These are phyloP conservation scores for Canavalia ensiformis DNA, from an alignment of 306 rosid species.

Conservation along the genomic window DNA sequence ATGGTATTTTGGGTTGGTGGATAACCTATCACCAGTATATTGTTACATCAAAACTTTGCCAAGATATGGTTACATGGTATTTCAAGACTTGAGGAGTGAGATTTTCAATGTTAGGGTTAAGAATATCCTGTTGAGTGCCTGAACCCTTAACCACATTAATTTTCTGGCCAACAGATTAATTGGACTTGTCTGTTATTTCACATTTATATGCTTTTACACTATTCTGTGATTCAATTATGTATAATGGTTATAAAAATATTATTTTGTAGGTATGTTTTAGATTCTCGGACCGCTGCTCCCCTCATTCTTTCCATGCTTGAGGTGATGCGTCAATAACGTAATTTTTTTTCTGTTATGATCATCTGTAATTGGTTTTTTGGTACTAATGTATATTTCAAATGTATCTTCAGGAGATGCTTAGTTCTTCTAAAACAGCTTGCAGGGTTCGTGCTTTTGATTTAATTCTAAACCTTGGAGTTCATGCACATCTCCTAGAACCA, in stretches of 20 bases:
- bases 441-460: constrained; percentile 97
- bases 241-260: constrained; percentile 42
- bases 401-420: constrained; percentile 84
- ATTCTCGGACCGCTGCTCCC: constrained; percentile 95
- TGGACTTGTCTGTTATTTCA: constrained; percentile 45
- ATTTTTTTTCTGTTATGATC: constrained; percentile 8
- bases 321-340: constrained; percentile 63
- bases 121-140: constrained; percentile 26
- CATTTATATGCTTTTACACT: constrained; percentile 37
- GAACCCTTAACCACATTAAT: constrained; percentile 21
- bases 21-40: not conserved
- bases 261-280: constrained; percentile 87
- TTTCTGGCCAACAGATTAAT: constrained; percentile 38
- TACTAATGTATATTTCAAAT: constrained; percentile 46
- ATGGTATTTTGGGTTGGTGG: constrained; percentile 30
- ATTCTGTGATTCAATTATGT: constrained; percentile 38
- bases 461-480: constrained; percentile 98
- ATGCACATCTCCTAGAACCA: constrained; percentile 96
- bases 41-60: constrained; percentile 13
- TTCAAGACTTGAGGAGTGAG: constrained; percentile 20
- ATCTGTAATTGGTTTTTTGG: constrained; percentile 11
- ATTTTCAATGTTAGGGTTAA: constrained; percentile 1
- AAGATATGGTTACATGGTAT: constrained; percentile 20
- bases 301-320: constrained; percentile 96
- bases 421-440: constrained; percentile 82